Evolutionary conservation across 2,329 filamentous ascomycete species (phyloP).

Genomic region (Sclerotinia nivalis): DNA sequence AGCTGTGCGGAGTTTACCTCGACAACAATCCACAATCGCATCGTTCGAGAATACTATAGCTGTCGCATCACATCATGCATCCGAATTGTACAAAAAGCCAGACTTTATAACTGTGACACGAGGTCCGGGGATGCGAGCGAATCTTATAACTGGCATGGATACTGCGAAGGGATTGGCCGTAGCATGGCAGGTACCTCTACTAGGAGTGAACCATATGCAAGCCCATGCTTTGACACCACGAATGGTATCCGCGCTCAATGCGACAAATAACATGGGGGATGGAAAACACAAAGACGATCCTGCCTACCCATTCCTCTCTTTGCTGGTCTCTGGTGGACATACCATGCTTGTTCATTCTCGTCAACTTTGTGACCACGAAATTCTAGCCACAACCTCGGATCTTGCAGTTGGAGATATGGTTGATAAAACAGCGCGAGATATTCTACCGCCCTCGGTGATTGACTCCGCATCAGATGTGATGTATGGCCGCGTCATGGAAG

Average conservation of each 20-base stretch:
- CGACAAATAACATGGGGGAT: neutral
- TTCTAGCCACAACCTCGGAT: slow-evolving; percentile 73
- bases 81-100: slow-evolving; percentile 51
- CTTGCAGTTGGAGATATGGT: slow-evolving; percentile 87
- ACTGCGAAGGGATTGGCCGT: slow-evolving; percentile 84
- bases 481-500: slow-evolving; percentile 78
- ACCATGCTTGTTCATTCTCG: slow-evolving; percentile 79
- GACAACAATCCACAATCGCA: slow-evolving; percentile 14
- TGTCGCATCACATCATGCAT: slow-evolving; percentile 30
- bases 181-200: slow-evolving; percentile 78
- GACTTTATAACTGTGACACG: slow-evolving; percentile 89
- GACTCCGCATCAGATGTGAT: slow-evolving; percentile 61
- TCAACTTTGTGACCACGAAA: slow-evolving; percentile 65
- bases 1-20: slow-evolving; percentile 57
- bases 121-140: slow-evolving; percentile 84
- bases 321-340: slow-evolving; percentile 91
- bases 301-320: slow-evolving; percentile 79
- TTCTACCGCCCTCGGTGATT: slow-evolving; percentile 66
- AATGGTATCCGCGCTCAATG: slow-evolving; percentile 64
- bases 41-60: slow-evolving; percentile 31
- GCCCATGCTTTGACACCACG: slow-evolving; percentile 89
- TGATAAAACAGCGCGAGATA: slow-evolving; percentile 79
- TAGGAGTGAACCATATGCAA: slow-evolving; percentile 96
- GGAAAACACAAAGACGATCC: slow-evolving; percentile 43
- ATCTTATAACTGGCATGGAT: slow-evolving; percentile 75